These are phyloP conservation scores for Gracilaria caudata DNA, from an alignment of 23 red algal genomes.

Conservation along the genomic window DNA sequence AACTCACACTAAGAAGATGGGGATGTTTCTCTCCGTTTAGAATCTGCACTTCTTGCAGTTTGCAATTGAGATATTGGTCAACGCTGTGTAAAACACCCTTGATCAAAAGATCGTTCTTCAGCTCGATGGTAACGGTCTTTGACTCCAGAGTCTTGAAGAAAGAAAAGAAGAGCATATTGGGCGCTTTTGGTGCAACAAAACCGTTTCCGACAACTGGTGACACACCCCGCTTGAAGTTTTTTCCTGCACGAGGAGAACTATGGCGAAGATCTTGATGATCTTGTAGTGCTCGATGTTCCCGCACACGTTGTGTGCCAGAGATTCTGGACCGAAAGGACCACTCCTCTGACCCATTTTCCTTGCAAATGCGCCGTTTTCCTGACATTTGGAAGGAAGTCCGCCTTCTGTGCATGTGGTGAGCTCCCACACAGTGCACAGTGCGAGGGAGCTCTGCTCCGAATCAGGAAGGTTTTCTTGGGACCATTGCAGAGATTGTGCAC, in stretches of 20 bases:
- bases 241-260: too few relatives aligned
- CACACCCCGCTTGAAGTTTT: not conserved
- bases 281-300: too few relatives aligned
- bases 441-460: too few relatives aligned
- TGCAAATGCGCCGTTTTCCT: too few relatives aligned
- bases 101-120: slow-evolving; percentile 93
- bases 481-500: not conserved
- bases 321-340: not conserved
- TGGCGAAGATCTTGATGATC: too few relatives aligned
- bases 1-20: slow-evolving; percentile 75
- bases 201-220: not conserved
- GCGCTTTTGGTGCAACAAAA: not conserved
- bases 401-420: too few relatives aligned
- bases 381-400: too few relatives aligned
- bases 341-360: too few relatives aligned
- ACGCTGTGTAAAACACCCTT: slow-evolving; percentile 82
- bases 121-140: slow-evolving; percentile 86
- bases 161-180: slow-evolving; percentile 94
- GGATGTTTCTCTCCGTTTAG: slow-evolving; percentile 73
- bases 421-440: too few relatives aligned
- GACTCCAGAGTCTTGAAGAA: slow-evolving; percentile 95
- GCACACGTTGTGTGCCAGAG: not conserved
- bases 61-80: slow-evolving; percentile 97
- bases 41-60: slow-evolving; percentile 78
- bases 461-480: too few relatives aligned